A percentile compares a stretch with the other conserved stretches of the same genome.
Conservation (phyloP, 345 rosid species). For the rapeseed (Brassica napus) region DNA sequence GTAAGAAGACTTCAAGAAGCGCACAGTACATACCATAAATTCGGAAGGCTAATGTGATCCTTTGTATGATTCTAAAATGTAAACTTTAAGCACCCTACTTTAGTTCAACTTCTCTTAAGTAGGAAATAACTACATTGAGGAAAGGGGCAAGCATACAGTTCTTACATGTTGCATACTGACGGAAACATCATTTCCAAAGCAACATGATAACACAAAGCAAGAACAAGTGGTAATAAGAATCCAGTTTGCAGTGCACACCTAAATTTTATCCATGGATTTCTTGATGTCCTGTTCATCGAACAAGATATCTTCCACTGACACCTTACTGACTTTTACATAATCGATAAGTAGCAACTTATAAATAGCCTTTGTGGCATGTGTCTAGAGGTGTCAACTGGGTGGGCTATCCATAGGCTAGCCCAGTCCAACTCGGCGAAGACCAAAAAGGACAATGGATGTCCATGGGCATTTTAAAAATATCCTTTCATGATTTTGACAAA, state of each 20-base stretch:
- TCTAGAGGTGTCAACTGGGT: too few relatives aligned
- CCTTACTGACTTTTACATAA: constrained; percentile 97
- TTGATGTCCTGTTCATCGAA: constrained; percentile 86
- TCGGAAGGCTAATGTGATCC: neutral
- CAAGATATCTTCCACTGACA: constrained; percentile 94
- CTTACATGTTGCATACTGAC: too few relatives aligned
- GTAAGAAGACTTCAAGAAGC: neutral
- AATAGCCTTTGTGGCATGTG: constrained; percentile 90
- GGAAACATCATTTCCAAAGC: neutral
- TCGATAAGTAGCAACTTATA: constrained; percentile 84
- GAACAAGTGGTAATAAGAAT: neutral
- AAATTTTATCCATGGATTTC: constrained; percentile 92
- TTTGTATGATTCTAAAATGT: neutral
- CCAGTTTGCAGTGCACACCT: constrained; percentile 47
- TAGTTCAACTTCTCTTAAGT: neutral
- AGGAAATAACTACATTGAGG: neutral
- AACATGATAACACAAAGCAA: neutral
- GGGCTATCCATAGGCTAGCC: too few relatives aligned
- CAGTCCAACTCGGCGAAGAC: too few relatives aligned
- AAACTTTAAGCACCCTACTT: neutral
- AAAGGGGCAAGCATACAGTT: neutral
- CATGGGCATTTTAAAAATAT: too few relatives aligned
- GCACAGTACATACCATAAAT: neutral
- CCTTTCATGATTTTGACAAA: too few relatives aligned
- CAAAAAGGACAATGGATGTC: too few relatives aligned